Base-by-base conservation (phyloP, 192 early-diverging fungal species). In the Podila horticola region DNA sequence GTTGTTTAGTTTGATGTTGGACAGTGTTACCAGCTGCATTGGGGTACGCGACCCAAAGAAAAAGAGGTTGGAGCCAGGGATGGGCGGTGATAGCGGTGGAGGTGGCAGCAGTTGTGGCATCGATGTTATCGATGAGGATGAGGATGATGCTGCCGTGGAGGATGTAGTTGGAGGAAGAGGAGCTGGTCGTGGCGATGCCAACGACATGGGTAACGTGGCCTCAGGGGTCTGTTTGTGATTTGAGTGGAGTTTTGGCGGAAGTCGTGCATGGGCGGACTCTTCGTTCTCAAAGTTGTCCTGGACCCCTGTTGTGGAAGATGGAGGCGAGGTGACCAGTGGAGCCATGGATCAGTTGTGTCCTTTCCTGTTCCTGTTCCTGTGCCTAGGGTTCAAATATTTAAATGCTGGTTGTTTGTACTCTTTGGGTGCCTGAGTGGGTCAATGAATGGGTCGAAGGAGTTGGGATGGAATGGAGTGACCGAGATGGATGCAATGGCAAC, bases 1-100 rank as follows among this genome's bases (percentile, higher is more conserved):
- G 22, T 67, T 79, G 59, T 79, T 79, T 1, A 79, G 64, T 41
- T 79, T 79, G 38, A 62, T 33, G 31, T 79, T 79, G 33, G 75
- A 79, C 5, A 79, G 24, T 0, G 68, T 49, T 5, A 79, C 51
- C n/a, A 79, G 58, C 20, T 79, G 75, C 30, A 71, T 61, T 0
- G 75, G 57, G 9, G 75, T 55, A 5, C 52, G 52, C 6, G 52
- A 55, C 9, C 20, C 52, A 12, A 22, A 55, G n/a, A 45, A 64
- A 57, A 76, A 61, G 12, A 58, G 15, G 20, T 24, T 69, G 17
- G 15, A 31, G 33, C 45, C 11, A 30, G 30, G 30, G 26, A 29
- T 62, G n/a, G 61, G 9, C 22, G 38, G 5, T 52, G 49, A 20
- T 0, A 34, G 26, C 20, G 64, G 11, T 55, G 50, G 10, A 34